These are phyloP conservation scores for Candida nitratophila DNA, from an alignment of 805 yeast genomes.

Conservation along the genomic window DNA sequence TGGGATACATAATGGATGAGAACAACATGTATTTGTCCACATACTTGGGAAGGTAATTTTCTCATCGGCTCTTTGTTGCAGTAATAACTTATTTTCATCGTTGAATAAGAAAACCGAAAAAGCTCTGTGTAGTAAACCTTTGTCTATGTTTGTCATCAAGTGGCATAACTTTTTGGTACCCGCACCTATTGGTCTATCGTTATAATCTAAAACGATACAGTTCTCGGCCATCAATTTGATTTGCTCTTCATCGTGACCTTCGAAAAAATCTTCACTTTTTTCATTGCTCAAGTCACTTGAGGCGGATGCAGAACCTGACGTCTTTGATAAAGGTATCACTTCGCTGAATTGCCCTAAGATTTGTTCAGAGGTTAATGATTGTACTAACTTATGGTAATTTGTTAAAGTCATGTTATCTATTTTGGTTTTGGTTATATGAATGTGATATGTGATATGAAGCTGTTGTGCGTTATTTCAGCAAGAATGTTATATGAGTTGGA, in stretches of 20 bases:
- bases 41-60: slow-evolving; percentile 93
- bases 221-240: slow-evolving; percentile 93
- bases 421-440: too few relatives aligned
- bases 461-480: too few relatives aligned
- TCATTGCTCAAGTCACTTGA: slow-evolving; percentile 22
- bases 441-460: too few relatives aligned
- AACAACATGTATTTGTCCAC: slow-evolving; percentile 99
- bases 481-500: too few relatives aligned
- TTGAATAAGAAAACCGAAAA: slow-evolving; percentile 93
- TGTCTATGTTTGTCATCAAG: slow-evolving; percentile 77
- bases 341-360: slow-evolving; percentile 58
- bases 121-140: slow-evolving; percentile 89
- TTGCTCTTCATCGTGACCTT: slow-evolving; percentile 91
- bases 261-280: slow-evolving; percentile 43
- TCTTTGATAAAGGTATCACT: slow-evolving; percentile 52
- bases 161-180: slow-evolving; percentile 91
- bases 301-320: slow-evolving; percentile 51
- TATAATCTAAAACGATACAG: slow-evolving; percentile 85
- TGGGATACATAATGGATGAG: slow-evolving; percentile 87
- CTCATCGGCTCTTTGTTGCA: slow-evolving; percentile 95
- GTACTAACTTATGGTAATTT: slow-evolving; percentile 46
- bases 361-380: slow-evolving; percentile 37
- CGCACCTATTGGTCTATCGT: slow-evolving; percentile 85
- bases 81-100: slow-evolving; percentile 61
- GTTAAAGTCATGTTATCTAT: slow-evolving; percentile 2